Percentiles rank a stretch among this genome's conserved stretches.
phyloP scores from a whole-genome alignment of 2,329 filamentous ascomycete genomes.

The Chaetomiaceae sp. region DNA sequence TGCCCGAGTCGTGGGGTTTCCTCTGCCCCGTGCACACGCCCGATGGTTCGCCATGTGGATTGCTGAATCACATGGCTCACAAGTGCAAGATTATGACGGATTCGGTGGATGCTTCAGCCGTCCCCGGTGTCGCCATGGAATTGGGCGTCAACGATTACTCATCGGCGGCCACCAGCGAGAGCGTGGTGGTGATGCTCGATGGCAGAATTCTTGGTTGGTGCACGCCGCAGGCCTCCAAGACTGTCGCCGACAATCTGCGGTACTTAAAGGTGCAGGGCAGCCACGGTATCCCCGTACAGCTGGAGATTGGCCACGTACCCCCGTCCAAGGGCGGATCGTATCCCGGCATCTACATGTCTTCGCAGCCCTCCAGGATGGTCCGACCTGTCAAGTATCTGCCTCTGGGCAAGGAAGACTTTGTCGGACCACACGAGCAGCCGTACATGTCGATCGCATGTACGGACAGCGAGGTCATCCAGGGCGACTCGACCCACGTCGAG shows the following conservation, averaged over 20 bases:
- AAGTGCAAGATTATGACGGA: slow-evolving; percentile 86
- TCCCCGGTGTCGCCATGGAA: slow-evolving; percentile 70
- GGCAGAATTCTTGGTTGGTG: slow-evolving; percentile 89
- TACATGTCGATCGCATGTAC: slow-evolving; percentile 97
- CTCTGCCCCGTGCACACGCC: slow-evolving; percentile 96
- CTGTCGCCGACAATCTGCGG: slow-evolving; percentile 79
- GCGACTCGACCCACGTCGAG: slow-evolving; percentile 88
- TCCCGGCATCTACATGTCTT: slow-evolving; percentile 91
- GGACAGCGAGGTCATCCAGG: slow-evolving; percentile 81
- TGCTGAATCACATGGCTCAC: slow-evolving; percentile 92
- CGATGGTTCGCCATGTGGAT: slow-evolving; percentile 89
- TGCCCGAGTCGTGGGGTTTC: slow-evolving; percentile 98
- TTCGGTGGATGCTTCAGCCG: slow-evolving; percentile 64
- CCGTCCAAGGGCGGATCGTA: slow-evolving; percentile 89
- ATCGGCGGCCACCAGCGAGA: slow-evolving; percentile 75
- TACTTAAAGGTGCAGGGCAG: slow-evolving; percentile 93
- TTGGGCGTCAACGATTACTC: slow-evolving; percentile 74
- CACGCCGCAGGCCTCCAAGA: slow-evolving; percentile 72
- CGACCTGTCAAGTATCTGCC: slow-evolving; percentile 89
- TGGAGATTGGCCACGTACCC: slow-evolving; percentile 91
- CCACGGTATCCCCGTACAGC: slow-evolving; percentile 71
- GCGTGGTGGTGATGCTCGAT: slow-evolving; percentile 84
- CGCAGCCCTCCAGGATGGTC: slow-evolving; percentile 78
- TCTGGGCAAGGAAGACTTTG: slow-evolving; percentile 77
- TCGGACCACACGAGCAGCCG: slow-evolving; percentile 92